phyloP scores from a whole-genome alignment of 106 monocot genomes.

The Xerophyta viscosa region DNA sequence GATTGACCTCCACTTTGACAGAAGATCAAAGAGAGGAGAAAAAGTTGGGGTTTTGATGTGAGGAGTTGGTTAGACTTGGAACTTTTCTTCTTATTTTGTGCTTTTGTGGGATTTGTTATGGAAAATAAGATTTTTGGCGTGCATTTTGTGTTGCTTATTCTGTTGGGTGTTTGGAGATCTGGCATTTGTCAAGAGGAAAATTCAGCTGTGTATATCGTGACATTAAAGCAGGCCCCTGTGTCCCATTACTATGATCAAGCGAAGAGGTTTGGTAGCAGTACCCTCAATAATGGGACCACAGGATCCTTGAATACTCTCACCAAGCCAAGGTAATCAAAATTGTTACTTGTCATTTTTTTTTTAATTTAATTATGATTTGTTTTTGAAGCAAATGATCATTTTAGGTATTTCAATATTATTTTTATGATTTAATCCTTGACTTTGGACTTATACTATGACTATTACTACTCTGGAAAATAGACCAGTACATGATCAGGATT shows the following conservation, averaged over 20 bases:
- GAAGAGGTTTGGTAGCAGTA: conserved; percentile 38
- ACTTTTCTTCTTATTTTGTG: conserved; percentile 1
- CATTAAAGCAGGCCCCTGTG: conserved; percentile 73
- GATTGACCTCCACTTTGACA: not conserved
- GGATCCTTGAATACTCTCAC: conserved; percentile 30
- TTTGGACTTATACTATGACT: too few species aligned
- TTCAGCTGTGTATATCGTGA: conserved; percentile 77
- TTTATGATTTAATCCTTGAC: not conserved
- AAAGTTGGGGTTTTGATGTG: not conserved
- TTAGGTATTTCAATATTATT: not conserved
- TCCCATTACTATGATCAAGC: conserved; percentile 36
- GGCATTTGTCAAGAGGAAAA: conserved; percentile 48
- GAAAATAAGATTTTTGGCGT: conserved; percentile 15
- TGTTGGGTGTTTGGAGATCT: conserved; percentile 21
- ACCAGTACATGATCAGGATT: too few species aligned
- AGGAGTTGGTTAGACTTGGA: too few species aligned
- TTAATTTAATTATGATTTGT: not conserved
- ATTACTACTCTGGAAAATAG: too few species aligned
- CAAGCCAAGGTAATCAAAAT: conserved; percentile 44
- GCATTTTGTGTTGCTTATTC: conserved; percentile 15
- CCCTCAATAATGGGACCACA: conserved; percentile 17
- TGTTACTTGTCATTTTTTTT: not conserved
- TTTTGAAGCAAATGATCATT: not conserved
- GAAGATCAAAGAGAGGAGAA: not conserved
- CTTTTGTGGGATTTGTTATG: conserved; percentile 9